Base-by-base conservation (phyloP, 345 rosid genomes). In the Abelmoschus esculentus region DNA sequence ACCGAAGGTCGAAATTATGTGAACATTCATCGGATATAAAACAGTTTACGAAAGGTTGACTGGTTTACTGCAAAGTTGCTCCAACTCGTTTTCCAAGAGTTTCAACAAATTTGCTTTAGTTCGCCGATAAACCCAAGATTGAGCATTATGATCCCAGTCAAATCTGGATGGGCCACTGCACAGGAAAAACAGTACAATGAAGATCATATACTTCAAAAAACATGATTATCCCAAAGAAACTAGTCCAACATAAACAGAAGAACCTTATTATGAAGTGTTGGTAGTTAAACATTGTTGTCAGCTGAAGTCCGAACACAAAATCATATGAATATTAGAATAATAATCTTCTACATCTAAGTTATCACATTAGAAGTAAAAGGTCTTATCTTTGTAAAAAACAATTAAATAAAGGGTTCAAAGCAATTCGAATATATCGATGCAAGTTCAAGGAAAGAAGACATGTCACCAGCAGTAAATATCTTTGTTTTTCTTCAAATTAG, bases 131-230 rank as follows among this genome's bases (percentile, higher is more conserved):
- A 93, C 74, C 97, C 98, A 90, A 22, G 86, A 81, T 70, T 83
- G 77, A 55, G 89, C 78, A 69, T 77, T 78, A 59, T 2, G 77
- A 74, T 93, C 98, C 98, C 98, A 93, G 71, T 93, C 97, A 64
- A 87, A 90, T 69, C 93, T 83, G 31, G 97, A 83, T 9, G 98
- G 98, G 56, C 98, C 98, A 40, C 98, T 93, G 81, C 79, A 61
- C 10, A 18, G 59, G 2, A 1, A 67, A 67, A 70, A 54, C 47
- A 40, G 34, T 59, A 12, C 17, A 62, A 29, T 3, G 13, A 70
- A 14, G n/a, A 7, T 13, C 15, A 15, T 49, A n/a, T 49, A 49
- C 54, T 49, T 49, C 54, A 13, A 14, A 55, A 55, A 70, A 70
- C 38, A 69, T 3, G 12, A 47, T 7, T 5, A 55, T n/a, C 26